phyloP scores from a whole-genome alignment of 2,329 filamentous ascomycete genomes.

The Trichophyton benhamiae region DNA sequence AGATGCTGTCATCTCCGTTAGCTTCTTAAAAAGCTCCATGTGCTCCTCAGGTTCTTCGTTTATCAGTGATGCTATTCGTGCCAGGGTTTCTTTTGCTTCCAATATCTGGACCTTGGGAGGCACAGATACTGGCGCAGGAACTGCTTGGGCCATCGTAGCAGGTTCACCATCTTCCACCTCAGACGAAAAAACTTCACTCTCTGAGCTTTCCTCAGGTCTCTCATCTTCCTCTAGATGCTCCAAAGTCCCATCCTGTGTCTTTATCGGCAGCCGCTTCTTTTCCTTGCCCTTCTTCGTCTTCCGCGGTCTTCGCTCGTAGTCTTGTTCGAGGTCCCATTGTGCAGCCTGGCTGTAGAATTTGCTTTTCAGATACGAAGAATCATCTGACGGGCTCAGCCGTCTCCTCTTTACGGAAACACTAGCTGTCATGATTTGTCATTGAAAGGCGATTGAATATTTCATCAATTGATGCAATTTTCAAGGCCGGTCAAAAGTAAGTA shows the following conservation, averaged over 20 bases:
- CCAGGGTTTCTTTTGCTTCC: conserved; percentile 83
- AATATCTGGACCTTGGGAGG: conserved; percentile 68
- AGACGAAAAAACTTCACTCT: conserved; percentile 51
- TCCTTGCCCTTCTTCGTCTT: conserved; percentile 68
- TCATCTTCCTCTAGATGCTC: conserved; percentile 45
- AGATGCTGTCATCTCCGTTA: conserved; percentile 62
- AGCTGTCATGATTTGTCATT: conserved; percentile 28
- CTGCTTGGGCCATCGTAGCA: conserved; percentile 28
- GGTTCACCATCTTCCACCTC: conserved; percentile 45
- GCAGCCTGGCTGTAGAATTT: conserved; percentile 62
- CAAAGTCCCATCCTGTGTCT: conserved; percentile 64
- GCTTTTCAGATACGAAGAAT: conserved; percentile 20
- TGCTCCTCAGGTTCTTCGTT: conserved; percentile 94
- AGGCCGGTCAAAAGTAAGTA: neutral
- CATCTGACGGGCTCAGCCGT: conserved; percentile 37
- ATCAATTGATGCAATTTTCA: neutral
- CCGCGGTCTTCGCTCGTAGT: conserved; percentile 69
- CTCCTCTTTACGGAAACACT: conserved; percentile 39
- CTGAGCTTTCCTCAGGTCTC: conserved; percentile 18
- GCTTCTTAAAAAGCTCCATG: conserved; percentile 60
- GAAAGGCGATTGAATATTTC: neutral
- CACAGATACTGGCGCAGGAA: conserved; percentile 43
- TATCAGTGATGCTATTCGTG: conserved; percentile 63
- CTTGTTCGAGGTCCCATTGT: conserved; percentile 83
- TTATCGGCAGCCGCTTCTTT: conserved; percentile 68